phyloP scores from a whole-genome alignment of 306 rosid species.

The Neltuma alba region DNA sequence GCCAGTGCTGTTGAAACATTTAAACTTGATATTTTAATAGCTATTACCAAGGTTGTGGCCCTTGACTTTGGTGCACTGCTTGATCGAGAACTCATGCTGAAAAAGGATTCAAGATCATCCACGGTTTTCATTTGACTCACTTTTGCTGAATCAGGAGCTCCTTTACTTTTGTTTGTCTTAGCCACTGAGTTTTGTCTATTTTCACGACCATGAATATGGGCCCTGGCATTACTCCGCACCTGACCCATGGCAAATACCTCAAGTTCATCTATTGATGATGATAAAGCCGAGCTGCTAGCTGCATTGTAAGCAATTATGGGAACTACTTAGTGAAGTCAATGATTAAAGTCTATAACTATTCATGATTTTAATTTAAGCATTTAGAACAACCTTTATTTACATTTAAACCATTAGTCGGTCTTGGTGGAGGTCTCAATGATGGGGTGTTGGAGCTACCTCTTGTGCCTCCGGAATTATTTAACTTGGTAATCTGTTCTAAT shows the following conservation, averaged over 20 bases:
- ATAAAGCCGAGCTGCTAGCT: constrained; percentile 51
- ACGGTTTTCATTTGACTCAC: constrained; percentile 34
- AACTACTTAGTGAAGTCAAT: constrained; percentile 27
- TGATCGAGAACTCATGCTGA: constrained; percentile 61
- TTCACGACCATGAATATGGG: constrained; percentile 37
- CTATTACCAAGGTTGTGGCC: constrained; percentile 60
- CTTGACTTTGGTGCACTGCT: constrained; percentile 85
- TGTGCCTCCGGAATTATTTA: constrained; percentile 47
- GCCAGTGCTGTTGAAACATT: constrained; percentile 26
- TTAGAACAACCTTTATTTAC: constrained; percentile 53
- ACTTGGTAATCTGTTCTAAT: constrained; percentile 52
- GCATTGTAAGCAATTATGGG: constrained; percentile 34
- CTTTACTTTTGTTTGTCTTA: constrained; percentile 45
- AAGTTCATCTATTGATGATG: constrained; percentile 84
- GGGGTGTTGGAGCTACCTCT: constrained; percentile 45
- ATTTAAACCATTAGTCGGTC: constrained; percentile 47
- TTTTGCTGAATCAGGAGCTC: constrained; percentile 38
- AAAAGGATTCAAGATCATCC: constrained; percentile 79
- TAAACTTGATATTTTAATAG: constrained; percentile 22
- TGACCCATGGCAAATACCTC: constrained; percentile 75
- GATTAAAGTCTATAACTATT: constrained; percentile 1
- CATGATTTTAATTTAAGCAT: constrained; percentile 35
- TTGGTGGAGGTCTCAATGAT: constrained; percentile 68
- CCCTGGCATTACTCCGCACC: constrained; percentile 46
- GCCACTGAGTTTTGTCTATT: constrained; percentile 39